Conservation (phyloP, 202 grass and related monocot genomes). For the Panicum virgatum region DNA sequence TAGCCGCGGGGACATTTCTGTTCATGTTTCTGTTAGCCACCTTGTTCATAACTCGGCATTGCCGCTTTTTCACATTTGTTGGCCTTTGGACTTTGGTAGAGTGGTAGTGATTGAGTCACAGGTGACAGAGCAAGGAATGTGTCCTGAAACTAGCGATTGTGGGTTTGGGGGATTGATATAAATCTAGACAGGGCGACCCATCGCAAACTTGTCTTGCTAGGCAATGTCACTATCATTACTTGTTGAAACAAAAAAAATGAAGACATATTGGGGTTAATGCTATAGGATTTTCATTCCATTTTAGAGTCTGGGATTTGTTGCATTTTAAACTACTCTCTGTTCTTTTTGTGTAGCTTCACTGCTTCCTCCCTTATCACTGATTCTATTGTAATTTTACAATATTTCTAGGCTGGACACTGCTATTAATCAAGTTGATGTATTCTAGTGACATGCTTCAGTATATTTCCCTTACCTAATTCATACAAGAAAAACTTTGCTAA, state of each 20-base stretch:
- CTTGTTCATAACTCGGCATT: neutral
- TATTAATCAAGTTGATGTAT: neutral
- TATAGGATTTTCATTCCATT: neutral
- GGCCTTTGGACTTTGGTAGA: neutral
- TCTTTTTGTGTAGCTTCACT: neutral
- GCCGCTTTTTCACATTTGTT: neutral
- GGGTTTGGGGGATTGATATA: neutral
- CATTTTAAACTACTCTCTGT: neutral
- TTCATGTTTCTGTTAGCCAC: too few relatives aligned
- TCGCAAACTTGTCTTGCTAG: neutral
- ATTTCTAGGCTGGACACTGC: neutral
- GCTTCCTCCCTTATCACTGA: neutral
- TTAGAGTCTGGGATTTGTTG: neutral
- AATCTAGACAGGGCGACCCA: neutral
- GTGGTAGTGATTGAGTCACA: neutral
- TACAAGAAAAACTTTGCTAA: neutral
- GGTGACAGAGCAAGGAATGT: neutral
- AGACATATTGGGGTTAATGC: neutral
- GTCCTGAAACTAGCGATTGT: neutral
- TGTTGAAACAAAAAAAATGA: neutral
- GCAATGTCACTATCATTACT: neutral
- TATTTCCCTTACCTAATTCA: neutral
- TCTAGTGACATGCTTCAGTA: neutral
- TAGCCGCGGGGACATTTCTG: too few relatives aligned
- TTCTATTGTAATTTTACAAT: neutral